Percentiles rank a stretch among this genome's conserved stretches.
Conservation (phyloP, 1,284 basidiomycete species). For the Apiotrichum veenhuisii region DNA sequence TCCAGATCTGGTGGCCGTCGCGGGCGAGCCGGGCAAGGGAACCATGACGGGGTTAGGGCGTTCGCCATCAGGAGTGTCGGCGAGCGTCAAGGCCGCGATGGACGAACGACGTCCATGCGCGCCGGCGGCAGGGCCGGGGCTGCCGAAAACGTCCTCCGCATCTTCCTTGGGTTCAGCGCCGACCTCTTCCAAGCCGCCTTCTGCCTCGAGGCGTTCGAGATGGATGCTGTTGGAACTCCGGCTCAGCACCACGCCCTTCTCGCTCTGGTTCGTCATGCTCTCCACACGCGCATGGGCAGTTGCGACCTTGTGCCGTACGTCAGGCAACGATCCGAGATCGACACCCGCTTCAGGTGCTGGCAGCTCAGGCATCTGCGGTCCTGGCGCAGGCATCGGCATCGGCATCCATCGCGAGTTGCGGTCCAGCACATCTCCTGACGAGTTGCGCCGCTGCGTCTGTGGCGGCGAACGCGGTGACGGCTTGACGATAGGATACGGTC, state of each 20-base stretch:
- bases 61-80: neutral
- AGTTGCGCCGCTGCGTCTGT: neutral
- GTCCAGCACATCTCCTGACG: neutral
- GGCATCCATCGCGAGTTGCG: neutral
- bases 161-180: neutral
- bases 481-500: constrained; percentile 3
- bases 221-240: neutral
- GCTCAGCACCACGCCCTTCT: neutral
- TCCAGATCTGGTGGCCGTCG: neutral
- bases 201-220: neutral
- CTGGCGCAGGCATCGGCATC: neutral
- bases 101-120: neutral
- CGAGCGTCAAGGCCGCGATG: neutral
- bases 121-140: neutral
- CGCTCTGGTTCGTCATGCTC: constrained; percentile 1
- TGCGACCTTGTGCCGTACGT: neutral
- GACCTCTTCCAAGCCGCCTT: neutral
- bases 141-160: neutral
- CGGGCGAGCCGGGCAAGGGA: constrained; percentile 19
- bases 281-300: neutral
- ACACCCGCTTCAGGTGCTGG: neutral
- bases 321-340: neutral
- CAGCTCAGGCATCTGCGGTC: neutral
- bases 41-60: constrained; percentile 23
- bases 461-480: neutral